A percentile compares a stretch with the other conserved stretches of the same genome.
Evolutionary conservation across 1,139 yeast genomes (phyloP).

Genomic region (Pichia sp.): DNA sequence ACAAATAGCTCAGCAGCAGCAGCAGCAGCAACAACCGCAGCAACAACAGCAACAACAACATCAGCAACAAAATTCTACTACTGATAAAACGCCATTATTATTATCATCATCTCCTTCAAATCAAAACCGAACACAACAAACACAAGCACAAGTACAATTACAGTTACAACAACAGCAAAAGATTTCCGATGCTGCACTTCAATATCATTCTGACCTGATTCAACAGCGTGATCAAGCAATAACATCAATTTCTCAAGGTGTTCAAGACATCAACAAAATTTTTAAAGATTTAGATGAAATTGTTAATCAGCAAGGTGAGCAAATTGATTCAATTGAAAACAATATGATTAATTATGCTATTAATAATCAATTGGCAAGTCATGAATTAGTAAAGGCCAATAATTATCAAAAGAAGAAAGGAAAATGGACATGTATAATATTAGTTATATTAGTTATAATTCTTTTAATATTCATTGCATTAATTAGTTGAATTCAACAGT

Average conservation of each 20-base stretch:
- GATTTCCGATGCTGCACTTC: slow-evolving; percentile 2
- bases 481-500: no score
- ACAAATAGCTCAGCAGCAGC: not conserved
- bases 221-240: slow-evolving; percentile 73
- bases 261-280: slow-evolving; percentile 76
- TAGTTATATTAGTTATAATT: slow-evolving; percentile 43
- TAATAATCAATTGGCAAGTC: slow-evolving; percentile 64
- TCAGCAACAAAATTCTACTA: no score
- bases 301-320: slow-evolving; percentile 79
- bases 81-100: slow-evolving; percentile 1
- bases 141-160: no score
- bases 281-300: slow-evolving; percentile 74
- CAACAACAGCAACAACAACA: no score
- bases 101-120: not conserved
- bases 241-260: slow-evolving; percentile 66
- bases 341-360: slow-evolving; percentile 61
- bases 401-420: slow-evolving; percentile 64
- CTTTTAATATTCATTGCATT: slow-evolving; percentile 39
- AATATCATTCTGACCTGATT: slow-evolving; percentile 60
- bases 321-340: slow-evolving; percentile 76
- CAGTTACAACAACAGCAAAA: slow-evolving; percentile 15
- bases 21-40: no score
- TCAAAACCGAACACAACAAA: no score
- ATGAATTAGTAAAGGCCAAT: slow-evolving; percentile 66
- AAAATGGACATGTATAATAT: slow-evolving; percentile 65